phyloP scores from a whole-genome alignment of 148 eudicot genomes.

The Nepenthes gracilis region DNA sequence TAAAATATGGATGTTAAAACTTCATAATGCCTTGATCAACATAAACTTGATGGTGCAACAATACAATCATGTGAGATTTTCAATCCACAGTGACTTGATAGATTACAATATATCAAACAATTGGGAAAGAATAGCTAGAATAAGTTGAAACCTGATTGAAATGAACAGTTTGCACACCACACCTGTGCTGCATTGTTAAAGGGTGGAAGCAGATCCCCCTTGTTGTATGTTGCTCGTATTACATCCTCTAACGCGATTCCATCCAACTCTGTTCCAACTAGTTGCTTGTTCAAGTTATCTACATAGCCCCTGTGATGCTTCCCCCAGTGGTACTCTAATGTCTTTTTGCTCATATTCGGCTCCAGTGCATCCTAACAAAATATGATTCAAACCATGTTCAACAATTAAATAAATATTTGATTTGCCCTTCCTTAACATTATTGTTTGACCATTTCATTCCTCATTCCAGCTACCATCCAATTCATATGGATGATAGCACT shows the following conservation, averaged over 20 bases:
- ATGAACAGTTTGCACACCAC: background rate
- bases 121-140: no score
- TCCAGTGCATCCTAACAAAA: conserved; percentile 59
- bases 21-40: no score
- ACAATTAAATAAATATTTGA: background rate
- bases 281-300: conserved; percentile 85
- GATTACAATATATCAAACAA: no score
- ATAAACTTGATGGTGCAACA: no score
- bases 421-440: no score
- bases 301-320: conserved; percentile 82
- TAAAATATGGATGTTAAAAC: no score
- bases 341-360: conserved; percentile 76
- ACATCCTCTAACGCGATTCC: conserved; percentile 47
- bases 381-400: background rate
- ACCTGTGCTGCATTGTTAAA: conserved; percentile 97
- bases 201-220: conserved; percentile 74
- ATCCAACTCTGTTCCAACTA: conserved; percentile 80
- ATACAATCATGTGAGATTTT: no score
- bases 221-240: conserved; percentile 55
- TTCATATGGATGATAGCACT: no score
- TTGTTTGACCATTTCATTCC: no score
- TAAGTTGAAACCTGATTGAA: no score
- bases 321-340: conserved; percentile 86
- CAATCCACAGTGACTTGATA: no score
- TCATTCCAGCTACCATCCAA: no score